A percentile compares a stretch with the other conserved stretches of the same genome.
phyloP scores from a whole-genome alignment of 2,329 filamentous ascomycete genomes.

The Apiospora aurea region DNA sequence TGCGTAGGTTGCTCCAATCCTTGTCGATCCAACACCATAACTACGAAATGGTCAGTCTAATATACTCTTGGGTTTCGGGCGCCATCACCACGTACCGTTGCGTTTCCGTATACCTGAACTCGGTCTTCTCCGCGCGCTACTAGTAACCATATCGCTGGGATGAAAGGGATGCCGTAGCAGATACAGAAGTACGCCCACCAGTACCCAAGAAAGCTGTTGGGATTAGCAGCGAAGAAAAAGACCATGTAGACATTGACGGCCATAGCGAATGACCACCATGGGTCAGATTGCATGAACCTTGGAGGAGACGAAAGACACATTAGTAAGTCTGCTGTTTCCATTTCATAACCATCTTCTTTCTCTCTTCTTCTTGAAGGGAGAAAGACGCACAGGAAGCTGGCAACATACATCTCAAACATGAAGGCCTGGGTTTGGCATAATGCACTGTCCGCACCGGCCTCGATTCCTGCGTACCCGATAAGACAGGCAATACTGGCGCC shows the following conservation, averaged over 20 bases:
- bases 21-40: slow-evolving; percentile 69
- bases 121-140: slow-evolving; percentile 54
- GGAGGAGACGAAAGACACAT: background rate
- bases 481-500: slow-evolving; percentile 71
- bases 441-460: slow-evolving; percentile 56
- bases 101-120: slow-evolving; percentile 60
- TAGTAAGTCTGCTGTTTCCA: background rate
- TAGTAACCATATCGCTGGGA: slow-evolving; percentile 71
- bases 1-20: slow-evolving; percentile 62
- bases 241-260: slow-evolving; percentile 80
- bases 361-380: background rate
- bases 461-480: slow-evolving; percentile 72
- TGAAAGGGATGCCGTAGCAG: slow-evolving; percentile 75
- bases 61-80: background rate
- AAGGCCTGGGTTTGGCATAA: slow-evolving; percentile 70
- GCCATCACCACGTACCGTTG: slow-evolving; percentile 54
- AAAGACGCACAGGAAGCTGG: background rate
- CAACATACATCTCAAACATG: slow-evolving; percentile 70
- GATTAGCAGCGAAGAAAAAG: slow-evolving; percentile 65
- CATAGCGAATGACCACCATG: slow-evolving; percentile 83
- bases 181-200: slow-evolving; percentile 73
- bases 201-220: slow-evolving; percentile 74
- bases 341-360: background rate
- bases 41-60: slow-evolving; percentile 41
- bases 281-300: slow-evolving; percentile 81